Percentiles rank a stretch among this genome's conserved stretches.
Conservation (phyloP, 2,329 filamentous ascomycete genomes). For the Penicillium sp. region DNA sequence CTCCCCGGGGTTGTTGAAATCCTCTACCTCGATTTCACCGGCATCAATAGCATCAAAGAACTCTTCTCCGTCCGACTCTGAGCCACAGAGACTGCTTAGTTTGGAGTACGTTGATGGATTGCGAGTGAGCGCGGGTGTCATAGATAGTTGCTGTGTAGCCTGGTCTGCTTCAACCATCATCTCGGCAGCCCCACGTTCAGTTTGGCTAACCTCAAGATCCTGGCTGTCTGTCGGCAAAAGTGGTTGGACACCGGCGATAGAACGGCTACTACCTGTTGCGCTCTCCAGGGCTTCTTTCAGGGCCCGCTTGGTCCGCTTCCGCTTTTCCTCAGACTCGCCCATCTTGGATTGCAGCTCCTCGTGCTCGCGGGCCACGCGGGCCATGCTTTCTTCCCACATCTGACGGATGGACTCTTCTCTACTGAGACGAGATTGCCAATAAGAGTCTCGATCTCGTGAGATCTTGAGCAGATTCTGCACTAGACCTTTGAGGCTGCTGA, state of each 20-base stretch:
- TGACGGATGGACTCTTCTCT: constrained; percentile 86
- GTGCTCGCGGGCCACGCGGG: constrained; percentile 89
- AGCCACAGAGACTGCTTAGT: constrained; percentile 69
- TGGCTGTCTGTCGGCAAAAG: constrained; percentile 17
- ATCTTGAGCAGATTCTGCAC: constrained; percentile 87
- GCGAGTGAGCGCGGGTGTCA: constrained; percentile 45
- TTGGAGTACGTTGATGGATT: constrained; percentile 67
- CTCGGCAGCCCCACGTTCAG: constrained; percentile 19
- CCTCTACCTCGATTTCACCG: constrained; percentile 71
- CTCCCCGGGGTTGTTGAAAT: constrained; percentile 56
- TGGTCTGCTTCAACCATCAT: constrained; percentile 13
- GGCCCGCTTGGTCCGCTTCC: constrained; percentile 83
- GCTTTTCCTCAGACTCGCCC: constrained; percentile 85
- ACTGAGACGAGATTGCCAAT: constrained; percentile 94
- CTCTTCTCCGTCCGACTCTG: constrained; percentile 80
- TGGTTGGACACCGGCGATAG: constrained; percentile 30
- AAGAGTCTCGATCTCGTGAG: constrained; percentile 87
- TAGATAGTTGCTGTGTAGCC: constrained; percentile 8
- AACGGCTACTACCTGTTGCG: constrained; percentile 41
- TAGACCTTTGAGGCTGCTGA: constrained; percentile 79
- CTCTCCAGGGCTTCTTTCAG: constrained; percentile 78
- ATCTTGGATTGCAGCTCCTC: constrained; percentile 85
- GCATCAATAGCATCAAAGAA: constrained; percentile 97
- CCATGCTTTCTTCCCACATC: constrained; percentile 99
- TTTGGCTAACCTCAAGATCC: constrained; percentile 39